Percentiles rank a stretch among this genome's conserved stretches.
Conservation (phyloP, 148 eudicot genomes). For the Chenopodium quinoa region DNA sequence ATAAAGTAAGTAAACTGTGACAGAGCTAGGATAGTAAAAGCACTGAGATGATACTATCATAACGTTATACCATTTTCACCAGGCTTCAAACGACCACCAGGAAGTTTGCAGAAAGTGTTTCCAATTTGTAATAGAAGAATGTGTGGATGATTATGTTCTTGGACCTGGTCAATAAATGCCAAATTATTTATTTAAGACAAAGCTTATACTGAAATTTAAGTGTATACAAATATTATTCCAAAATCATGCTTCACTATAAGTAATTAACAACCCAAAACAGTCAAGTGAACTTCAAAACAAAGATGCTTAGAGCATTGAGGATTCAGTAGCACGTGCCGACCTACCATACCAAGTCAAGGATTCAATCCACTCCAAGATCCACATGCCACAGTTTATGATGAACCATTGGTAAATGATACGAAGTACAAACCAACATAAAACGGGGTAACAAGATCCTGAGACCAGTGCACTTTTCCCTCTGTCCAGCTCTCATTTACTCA, state of each 20-base stretch:
- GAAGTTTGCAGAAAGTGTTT: slow-evolving; percentile 92
- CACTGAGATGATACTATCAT: background rate
- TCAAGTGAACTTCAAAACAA: background rate
- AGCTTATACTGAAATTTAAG: background rate
- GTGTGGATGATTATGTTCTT: slow-evolving; percentile 79
- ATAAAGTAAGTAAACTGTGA: background rate
- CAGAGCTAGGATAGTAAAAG: background rate
- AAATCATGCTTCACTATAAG: background rate
- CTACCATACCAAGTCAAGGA: background rate
- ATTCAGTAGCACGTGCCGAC: background rate
- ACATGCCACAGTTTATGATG: background rate
- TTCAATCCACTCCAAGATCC: background rate
- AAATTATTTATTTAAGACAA: slow-evolving; percentile 1
- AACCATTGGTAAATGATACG: background rate
- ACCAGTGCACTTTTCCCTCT: background rate
- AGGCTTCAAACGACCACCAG: slow-evolving; percentile 94
- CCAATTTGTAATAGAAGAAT: slow-evolving; percentile 90
- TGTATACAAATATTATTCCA: background rate
- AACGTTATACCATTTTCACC: slow-evolving; percentile 59
- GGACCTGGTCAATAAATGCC: slow-evolving; percentile 52
- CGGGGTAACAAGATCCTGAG: background rate
- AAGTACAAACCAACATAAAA: background rate
- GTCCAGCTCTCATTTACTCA: background rate
- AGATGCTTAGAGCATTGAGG: background rate
- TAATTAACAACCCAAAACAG: slow-evolving; percentile 9